A percentile compares a stretch with the other conserved stretches of the same genome.
phyloP scores from a whole-genome alignment of 495 filamentous ascomycete species.

The Penicillium angulare region DNA sequence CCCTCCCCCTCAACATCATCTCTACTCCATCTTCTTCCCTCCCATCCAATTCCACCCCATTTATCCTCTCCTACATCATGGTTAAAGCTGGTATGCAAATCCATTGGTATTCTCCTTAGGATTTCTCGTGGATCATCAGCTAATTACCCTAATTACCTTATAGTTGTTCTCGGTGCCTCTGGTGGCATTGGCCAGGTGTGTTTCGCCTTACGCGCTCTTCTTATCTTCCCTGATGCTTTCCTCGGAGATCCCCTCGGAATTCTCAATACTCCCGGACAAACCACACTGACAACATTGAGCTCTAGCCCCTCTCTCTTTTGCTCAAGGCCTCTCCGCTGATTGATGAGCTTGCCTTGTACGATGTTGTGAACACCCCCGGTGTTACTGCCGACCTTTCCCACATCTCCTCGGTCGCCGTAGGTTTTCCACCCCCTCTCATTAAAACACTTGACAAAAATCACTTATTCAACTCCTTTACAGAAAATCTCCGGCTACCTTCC shows the following conservation, averaged over 20 bases:
- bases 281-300: too few species aligned
- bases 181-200: slow-evolving; percentile 97
- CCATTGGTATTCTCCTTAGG: background rate
- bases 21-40: background rate
- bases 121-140: background rate
- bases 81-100: slow-evolving; percentile 8
- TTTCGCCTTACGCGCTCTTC: background rate
- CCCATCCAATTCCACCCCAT: background rate
- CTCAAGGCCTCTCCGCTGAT: slow-evolving; percentile 83
- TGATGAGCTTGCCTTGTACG: slow-evolving; percentile 91
- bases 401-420: slow-evolving; percentile 89
- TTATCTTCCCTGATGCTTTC: background rate
- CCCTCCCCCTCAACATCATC: background rate
- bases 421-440: slow-evolving; percentile 27
- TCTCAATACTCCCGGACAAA: background rate
- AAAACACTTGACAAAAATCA: background rate
- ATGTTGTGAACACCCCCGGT: slow-evolving; percentile 98
- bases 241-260: background rate
- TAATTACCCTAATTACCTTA: background rate
- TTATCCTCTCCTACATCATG: slow-evolving; percentile 9
- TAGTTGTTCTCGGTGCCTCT: slow-evolving; percentile 92
- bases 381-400: slow-evolving; percentile 95
- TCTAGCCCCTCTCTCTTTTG: slow-evolving; percentile 89
- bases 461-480: slow-evolving; percentile 38
- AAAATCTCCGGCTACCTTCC: slow-evolving; percentile 90